Conservation (phyloP, 75 land plant species). For the Sequoiadendron giganteum region DNA sequence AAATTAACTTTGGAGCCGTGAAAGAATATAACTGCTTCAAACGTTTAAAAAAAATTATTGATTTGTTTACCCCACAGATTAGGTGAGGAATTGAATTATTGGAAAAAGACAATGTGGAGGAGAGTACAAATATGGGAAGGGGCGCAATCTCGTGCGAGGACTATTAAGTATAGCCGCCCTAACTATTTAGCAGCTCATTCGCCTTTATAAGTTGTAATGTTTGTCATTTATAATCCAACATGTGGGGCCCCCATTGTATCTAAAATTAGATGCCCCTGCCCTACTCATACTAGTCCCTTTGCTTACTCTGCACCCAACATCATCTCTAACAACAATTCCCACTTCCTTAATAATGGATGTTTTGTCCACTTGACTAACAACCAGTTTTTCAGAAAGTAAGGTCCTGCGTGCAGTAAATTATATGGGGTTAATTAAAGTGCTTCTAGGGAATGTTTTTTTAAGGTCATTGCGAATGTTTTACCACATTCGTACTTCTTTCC, state of each 20-base stretch:
- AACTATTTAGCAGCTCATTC: too few species aligned
- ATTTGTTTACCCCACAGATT: background rate
- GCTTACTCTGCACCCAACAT: background rate
- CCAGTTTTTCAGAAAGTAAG: background rate
- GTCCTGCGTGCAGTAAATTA: background rate
- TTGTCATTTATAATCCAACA: background rate
- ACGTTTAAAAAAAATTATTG: too few species aligned
- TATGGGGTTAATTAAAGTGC: background rate
- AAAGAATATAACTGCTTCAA: too few species aligned
- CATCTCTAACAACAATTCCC: conserved; percentile 8
- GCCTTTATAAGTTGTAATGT: background rate
- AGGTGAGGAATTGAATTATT: background rate
- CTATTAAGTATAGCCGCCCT: too few species aligned
- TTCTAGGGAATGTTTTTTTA: background rate
- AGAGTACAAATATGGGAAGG: background rate
- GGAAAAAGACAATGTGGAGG: background rate
- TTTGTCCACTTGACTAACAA: conserved; percentile 6
- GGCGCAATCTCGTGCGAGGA: too few species aligned
- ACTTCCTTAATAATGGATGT: background rate
- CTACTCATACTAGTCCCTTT: background rate
- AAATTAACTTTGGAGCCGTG: too few species aligned
- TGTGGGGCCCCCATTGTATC: background rate
- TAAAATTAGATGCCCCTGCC: background rate
- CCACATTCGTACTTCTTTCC: too few species aligned
- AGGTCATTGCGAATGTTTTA: too few species aligned